A percentile compares a stretch with the other conserved stretches of the same genome.
Conservation (phyloP, 306 rosid species). For the Acacia acuminata region DNA sequence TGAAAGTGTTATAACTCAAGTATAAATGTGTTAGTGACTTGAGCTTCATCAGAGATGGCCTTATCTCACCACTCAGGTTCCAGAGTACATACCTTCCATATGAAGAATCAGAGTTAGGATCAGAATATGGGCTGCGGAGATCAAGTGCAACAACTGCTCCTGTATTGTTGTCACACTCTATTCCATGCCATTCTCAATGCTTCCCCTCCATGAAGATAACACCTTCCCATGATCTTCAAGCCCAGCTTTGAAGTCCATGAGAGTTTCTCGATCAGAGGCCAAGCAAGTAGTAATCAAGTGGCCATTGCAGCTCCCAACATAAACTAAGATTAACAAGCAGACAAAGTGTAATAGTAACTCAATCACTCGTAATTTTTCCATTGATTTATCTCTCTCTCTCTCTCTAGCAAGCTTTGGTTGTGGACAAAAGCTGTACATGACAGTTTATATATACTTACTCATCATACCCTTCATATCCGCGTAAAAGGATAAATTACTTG, state of each 20-base stretch:
- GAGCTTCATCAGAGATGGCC: slow-evolving; percentile 43
- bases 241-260: slow-evolving; percentile 47
- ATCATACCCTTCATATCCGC: not conserved
- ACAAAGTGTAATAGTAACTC: slow-evolving; percentile 9
- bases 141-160: slow-evolving; percentile 43
- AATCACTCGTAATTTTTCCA: slow-evolving; percentile 23
- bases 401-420: not conserved
- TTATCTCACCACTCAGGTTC: slow-evolving; percentile 47
- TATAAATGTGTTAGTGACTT: slow-evolving; percentile 45
- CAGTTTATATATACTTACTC: not conserved
- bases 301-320: not conserved
- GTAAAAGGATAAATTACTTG: not conserved
- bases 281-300: slow-evolving; percentile 19
- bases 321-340: not conserved
- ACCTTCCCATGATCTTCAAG: slow-evolving; percentile 38
- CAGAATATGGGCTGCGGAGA: slow-evolving; percentile 37
- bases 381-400: not conserved
- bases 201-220: slow-evolving; percentile 47
- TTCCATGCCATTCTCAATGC: slow-evolving; percentile 46
- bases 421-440: not conserved
- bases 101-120: not conserved
- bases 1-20: slow-evolving; percentile 49
- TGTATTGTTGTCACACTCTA: slow-evolving; percentile 37
- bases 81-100: slow-evolving; percentile 24
- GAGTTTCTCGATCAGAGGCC: slow-evolving; percentile 40